A percentile compares a stretch with the other conserved stretches of the same genome.
These are phyloP conservation scores for Aspergillus vadensis DNA, from an alignment of 2,329 filamentous ascomycete genomes.

Conservation along the genomic window DNA sequence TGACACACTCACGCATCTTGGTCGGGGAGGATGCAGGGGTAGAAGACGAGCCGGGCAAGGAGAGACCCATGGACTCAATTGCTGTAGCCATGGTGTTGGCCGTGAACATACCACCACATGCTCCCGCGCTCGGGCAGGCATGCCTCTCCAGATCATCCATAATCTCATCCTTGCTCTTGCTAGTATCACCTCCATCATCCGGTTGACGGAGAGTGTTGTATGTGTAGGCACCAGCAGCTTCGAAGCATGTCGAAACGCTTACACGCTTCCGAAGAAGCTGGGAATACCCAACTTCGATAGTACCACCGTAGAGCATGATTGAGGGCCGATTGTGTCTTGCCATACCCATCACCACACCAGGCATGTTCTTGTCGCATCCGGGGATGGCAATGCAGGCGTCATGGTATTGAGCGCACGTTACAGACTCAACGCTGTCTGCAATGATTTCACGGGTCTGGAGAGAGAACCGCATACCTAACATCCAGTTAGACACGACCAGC, in stretches of 20 bases:
- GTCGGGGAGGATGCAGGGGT: constrained; percentile 78
- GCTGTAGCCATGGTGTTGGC: constrained; percentile 92
- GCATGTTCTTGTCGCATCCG: constrained; percentile 98
- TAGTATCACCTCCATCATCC: constrained; percentile 62
- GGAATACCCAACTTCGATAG: constrained; percentile 85
- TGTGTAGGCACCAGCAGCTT: constrained; percentile 78
- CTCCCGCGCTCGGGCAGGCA: constrained; percentile 76
- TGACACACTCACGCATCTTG: constrained; percentile 84
- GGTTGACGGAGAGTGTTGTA: constrained; percentile 75
- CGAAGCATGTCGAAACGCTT: constrained; percentile 87
- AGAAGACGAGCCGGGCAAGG: constrained; percentile 79
- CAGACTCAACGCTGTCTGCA: constrained; percentile 89
- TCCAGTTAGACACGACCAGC: constrained; percentile 19
- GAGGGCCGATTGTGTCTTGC: constrained; percentile 89
- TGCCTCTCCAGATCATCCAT: constrained; percentile 79
- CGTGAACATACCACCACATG: constrained; percentile 91
- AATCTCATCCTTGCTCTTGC: constrained; percentile 73
- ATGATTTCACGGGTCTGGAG: constrained; percentile 90
- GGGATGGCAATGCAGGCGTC: constrained; percentile 93
- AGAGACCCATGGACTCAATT: constrained; percentile 84
- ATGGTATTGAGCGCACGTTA: constrained; percentile 88
- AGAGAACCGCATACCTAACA: constrained; percentile 86
- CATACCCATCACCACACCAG: constrained; percentile 86
- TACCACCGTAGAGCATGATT: constrained; percentile 93
- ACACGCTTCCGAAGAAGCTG: constrained; percentile 73